A percentile compares a stretch with the other conserved stretches of the same genome.
Evolutionary conservation across 176 grass and related monocot species (phyloP).

Genomic region (Phoenix dactylifera): DNA sequence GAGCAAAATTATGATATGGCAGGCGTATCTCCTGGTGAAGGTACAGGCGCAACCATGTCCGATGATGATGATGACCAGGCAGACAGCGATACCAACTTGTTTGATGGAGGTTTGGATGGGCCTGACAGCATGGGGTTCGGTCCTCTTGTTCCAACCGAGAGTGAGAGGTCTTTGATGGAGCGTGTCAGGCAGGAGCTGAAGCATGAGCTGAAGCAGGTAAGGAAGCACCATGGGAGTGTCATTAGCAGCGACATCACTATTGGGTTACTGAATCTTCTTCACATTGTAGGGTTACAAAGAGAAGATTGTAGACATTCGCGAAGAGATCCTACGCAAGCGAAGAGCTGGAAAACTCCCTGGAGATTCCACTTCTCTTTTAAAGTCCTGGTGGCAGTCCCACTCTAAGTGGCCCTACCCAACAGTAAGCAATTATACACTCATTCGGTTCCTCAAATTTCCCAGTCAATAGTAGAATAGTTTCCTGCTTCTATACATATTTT

Average conservation of each 20-base stretch:
- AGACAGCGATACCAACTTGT: constrained; percentile 58
- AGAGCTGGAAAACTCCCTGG: constrained; percentile 67
- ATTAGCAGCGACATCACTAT: too few species aligned
- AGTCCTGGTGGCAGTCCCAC: constrained; percentile 70
- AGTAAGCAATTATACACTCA: constrained; percentile 15
- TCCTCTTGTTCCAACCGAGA: constrained; percentile 51
- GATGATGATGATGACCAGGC: constrained; percentile 59
- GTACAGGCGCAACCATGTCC: constrained; percentile 59
- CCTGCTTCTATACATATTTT: too few species aligned
- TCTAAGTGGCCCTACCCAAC: constrained; percentile 72
- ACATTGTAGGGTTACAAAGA: constrained; percentile 56
- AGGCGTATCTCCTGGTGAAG: constrained; percentile 61
- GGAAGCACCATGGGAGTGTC: not conserved
- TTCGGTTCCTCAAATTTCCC: too few species aligned
- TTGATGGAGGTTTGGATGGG: constrained; percentile 44
- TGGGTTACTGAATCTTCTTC: too few species aligned
- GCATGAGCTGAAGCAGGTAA: constrained; percentile 58
- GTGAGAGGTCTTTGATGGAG: constrained; percentile 59
- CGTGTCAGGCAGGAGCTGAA: constrained; percentile 67
- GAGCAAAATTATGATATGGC: not conserved
- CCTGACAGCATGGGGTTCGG: constrained; percentile 42
- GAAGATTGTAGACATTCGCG: constrained; percentile 58
- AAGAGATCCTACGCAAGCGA: constrained; percentile 63
- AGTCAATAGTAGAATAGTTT: too few species aligned
- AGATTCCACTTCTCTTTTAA: constrained; percentile 57